Evolutionary conservation across 371 early-diverging fungal genomes (phyloP).

Genomic region (Vairimorpha apis): DNA sequence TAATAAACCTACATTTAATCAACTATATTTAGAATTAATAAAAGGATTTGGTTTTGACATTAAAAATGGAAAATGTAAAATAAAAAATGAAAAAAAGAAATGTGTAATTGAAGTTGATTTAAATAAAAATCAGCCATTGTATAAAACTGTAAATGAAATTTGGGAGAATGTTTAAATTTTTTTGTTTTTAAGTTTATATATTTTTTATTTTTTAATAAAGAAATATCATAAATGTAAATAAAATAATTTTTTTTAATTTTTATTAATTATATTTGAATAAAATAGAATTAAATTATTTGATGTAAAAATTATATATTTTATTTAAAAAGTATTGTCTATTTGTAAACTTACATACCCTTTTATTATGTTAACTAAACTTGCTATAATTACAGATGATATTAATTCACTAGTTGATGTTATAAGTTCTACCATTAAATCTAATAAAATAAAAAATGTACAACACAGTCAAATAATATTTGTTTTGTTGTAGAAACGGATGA

Average conservation of each 20-base stretch:
- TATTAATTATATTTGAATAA: too few species aligned
- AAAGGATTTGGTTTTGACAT: slow-evolving; percentile 51
- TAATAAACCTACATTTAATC: slow-evolving; percentile 31
- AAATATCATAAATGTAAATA: too few species aligned
- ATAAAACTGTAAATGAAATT: slow-evolving; percentile 20
- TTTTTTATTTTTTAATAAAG: too few species aligned
- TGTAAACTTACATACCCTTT: too few species aligned
- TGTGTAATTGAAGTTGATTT: slow-evolving; percentile 37
- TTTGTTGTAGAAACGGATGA: background rate
- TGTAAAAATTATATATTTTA: too few species aligned
- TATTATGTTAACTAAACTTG: too few species aligned
- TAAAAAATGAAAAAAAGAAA: slow-evolving; percentile 35
- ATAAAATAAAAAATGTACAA: background rate
- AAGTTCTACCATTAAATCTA: background rate
- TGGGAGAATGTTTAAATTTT: slow-evolving; percentile 39
- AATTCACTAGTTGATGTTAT: background rate
- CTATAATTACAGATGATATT: too few species aligned
- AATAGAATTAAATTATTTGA: too few species aligned
- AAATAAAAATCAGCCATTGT: background rate
- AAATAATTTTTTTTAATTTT: too few species aligned
- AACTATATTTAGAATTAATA: slow-evolving; percentile 48
- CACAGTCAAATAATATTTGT: background rate
- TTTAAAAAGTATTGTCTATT: too few species aligned
- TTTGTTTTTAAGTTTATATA: too few species aligned
- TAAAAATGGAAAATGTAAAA: slow-evolving; percentile 15